These are phyloP conservation scores for Pyrenophora tritici-repentis DNA, from an alignment of 2,329 filamentous ascomycete genomes.

Conservation along the genomic window DNA sequence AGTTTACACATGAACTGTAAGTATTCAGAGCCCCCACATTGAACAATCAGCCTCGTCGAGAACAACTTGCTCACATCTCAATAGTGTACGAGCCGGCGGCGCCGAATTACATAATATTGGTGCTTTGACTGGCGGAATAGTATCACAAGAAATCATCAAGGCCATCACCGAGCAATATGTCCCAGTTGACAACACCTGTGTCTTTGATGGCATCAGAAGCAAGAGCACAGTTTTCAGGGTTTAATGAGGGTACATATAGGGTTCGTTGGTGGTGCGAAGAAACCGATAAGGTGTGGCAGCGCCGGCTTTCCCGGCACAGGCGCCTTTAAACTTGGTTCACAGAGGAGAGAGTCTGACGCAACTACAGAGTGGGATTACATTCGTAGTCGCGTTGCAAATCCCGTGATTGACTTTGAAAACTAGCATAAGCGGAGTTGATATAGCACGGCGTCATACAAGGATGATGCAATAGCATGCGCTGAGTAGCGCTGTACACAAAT, in stretches of 20 bases:
- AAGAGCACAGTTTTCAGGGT: slow-evolving; percentile 59
- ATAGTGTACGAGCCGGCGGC: slow-evolving; percentile 71
- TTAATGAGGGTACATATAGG: slow-evolving; percentile 7
- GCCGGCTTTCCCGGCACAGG: neutral
- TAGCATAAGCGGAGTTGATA: neutral
- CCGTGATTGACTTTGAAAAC: neutral
- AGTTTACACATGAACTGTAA: slow-evolving; percentile 53
- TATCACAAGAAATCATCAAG: slow-evolving; percentile 97
- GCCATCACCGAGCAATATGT: slow-evolving; percentile 72
- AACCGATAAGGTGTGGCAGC: neutral
- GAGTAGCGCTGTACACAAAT: neutral
- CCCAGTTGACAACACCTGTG: slow-evolving; percentile 66
- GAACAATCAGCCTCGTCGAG: neutral
- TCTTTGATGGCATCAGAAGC: slow-evolving; percentile 66
- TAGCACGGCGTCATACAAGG: neutral
- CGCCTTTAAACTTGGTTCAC: neutral
- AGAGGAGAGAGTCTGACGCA: neutral
- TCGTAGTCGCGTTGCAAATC: no score
- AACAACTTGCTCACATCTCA: slow-evolving; percentile 10
- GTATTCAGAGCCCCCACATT: slow-evolving; percentile 16
- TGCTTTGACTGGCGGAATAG: slow-evolving; percentile 84
- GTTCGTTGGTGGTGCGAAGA: no score
- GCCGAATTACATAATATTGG: slow-evolving; percentile 93
- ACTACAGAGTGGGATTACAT: neutral
- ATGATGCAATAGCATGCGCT: neutral